Evolutionary conservation across 176 grass and related monocot species (phyloP).

Genomic region (Otatea glauca): DNA sequence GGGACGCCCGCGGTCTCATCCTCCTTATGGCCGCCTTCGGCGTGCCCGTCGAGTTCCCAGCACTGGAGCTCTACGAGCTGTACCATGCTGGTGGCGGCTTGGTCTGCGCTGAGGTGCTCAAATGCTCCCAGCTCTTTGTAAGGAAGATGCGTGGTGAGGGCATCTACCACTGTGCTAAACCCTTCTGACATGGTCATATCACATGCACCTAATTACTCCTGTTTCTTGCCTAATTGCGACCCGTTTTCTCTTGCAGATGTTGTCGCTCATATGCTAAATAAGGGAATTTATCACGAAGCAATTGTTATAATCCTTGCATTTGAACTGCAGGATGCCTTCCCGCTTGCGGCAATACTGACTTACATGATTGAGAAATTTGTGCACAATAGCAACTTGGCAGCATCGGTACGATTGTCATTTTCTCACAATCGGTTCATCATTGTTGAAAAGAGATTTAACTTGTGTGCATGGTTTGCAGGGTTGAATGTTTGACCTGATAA

Average conservation of each 20-base stretch:
- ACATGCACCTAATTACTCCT: not conserved
- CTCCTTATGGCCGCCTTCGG: conserved; percentile 61
- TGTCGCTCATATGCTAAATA: conserved; percentile 53
- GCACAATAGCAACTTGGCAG: not conserved
- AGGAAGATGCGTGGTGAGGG: conserved; percentile 53
- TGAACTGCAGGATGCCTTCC: conserved; percentile 57
- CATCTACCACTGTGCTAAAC: not conserved
- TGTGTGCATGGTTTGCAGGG: not conserved
- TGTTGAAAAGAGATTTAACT: not conserved
- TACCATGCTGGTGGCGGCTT: conserved; percentile 30
- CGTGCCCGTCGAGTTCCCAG: conserved; percentile 47
- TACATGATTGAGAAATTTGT: conserved; percentile 54
- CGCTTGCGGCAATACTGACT: conserved; percentile 27
- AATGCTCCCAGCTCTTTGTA: conserved; percentile 47
- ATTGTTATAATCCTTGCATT: conserved; percentile 54
- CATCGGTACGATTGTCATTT: conserved; percentile 27
- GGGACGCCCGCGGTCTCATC: conserved; percentile 57
- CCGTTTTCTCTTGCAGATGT: conserved; percentile 49
- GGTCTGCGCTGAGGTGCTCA: conserved; percentile 50
- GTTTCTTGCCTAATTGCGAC: not conserved
- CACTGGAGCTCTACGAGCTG: conserved; percentile 49
- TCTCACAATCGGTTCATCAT: not conserved
- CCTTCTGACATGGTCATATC: not conserved
- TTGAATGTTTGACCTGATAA: not conserved
- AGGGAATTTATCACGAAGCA: conserved; percentile 53